Base-by-base conservation (phyloP, 108 stramenopile genomes). In the Fragilaria radians region DNA sequence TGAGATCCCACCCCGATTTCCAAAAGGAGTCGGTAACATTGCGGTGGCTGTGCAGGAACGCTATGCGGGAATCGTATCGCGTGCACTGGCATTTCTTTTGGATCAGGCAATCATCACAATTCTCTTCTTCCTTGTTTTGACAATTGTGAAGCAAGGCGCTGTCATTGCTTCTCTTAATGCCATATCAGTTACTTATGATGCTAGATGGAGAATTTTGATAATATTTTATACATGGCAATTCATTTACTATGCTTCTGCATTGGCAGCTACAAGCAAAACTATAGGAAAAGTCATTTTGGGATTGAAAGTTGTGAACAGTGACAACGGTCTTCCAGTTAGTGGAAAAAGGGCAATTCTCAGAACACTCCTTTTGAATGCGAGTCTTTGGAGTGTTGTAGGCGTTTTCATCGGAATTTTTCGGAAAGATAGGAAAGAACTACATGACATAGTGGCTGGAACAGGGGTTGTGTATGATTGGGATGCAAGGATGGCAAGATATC, bases 251-350 rank as follows among this genome's bases (percentile, higher is more conserved):
- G 31, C 56, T 1, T 1, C 21, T 3, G 22, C 31, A 33, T 1
- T 57, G 4, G 59, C 32, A 4, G 31, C 56, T 1, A 22, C 58
- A 0, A 54, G 73, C 1, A 49, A 57, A 33, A 75, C 73, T 14
- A 18, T 70, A 28, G 73, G 73, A 11, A 66, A 64, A 54, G 48
- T 48, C 22, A 55, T 66, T 0, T 25, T 67, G 14, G 73, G 73
- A 29, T 22, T 75, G 26, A 48, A 30, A 26, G 48, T 75, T 25
- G 61, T 75, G n/a, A 30, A 24, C 48, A 24, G 14, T 25, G 17
- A 34, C 22, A 59, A 18, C 36, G 72, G 57, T 5, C 27, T 19
- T 27, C 17, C 36, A 45, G 57, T 71, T 28, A 24, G 42, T 17
- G 4, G 32, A 11, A 3, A 26, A 30, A 56, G 32, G 22, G 71